Conservation (phyloP, 805 yeast genomes). For the Candida sphagnicola region DNA sequence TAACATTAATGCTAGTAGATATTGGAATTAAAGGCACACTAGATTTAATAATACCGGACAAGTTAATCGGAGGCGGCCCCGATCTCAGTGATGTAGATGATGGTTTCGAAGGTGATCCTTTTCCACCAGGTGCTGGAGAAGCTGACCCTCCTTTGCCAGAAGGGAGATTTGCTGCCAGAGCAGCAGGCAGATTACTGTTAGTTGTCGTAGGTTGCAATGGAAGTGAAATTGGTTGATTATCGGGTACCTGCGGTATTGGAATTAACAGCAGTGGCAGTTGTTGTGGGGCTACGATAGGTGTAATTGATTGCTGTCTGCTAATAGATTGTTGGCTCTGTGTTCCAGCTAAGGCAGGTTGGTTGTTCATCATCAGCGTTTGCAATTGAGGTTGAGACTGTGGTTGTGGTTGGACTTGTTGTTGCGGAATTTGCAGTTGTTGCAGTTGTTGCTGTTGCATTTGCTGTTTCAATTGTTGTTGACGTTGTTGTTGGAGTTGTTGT, state of each 20-base stretch:
- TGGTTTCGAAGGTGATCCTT: constrained; percentile 2
- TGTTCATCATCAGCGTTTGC: constrained; percentile 3
- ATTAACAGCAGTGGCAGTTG: constrained; percentile 1
- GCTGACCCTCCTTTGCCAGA: constrained; percentile 5
- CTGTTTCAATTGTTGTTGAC: constrained; percentile 2
- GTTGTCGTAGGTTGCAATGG: neutral
- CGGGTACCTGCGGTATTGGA: constrained; percentile 6
- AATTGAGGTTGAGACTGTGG: neutral
- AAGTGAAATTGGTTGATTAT: constrained; percentile 5
- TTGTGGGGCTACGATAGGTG: constrained; percentile 11
- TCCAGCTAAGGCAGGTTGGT: neutral
- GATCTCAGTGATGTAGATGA: neutral
- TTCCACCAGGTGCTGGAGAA: constrained; percentile 8
- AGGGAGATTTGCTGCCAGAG: neutral
- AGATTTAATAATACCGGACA: constrained; percentile 44
- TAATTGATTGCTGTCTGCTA: constrained; percentile 6
- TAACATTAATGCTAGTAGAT: constrained; percentile 62
- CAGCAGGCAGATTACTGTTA: constrained; percentile 3
- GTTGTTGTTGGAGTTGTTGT: constrained; percentile 1
- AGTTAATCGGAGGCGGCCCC: constrained; percentile 18
- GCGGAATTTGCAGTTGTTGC: constrained; percentile 2
- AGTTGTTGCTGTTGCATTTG: neutral
- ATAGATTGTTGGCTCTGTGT: neutral
- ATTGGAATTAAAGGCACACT: constrained; percentile 68
- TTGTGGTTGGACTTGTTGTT: constrained; percentile 2